Percentiles rank a stretch among this genome's conserved stretches.
Conservation (phyloP, 2,329 filamentous ascomycete species). For the Fusarium citri region DNA sequence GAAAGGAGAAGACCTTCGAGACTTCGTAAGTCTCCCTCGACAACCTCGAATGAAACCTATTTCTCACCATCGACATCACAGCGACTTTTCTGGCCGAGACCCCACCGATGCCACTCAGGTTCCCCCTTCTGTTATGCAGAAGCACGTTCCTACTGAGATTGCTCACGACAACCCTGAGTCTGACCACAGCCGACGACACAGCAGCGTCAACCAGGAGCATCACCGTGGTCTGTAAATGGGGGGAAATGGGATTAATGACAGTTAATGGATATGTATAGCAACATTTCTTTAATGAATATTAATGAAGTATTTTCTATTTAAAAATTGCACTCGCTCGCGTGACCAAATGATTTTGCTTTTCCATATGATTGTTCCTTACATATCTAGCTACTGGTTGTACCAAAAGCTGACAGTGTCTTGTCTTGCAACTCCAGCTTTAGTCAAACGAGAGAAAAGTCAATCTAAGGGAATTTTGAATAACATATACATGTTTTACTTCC, state of each 20-base stretch:
- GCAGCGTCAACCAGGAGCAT: constrained; percentile 60
- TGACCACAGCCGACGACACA: constrained; percentile 60
- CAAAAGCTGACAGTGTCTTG: not conserved
- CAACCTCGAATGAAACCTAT: constrained; percentile 4
- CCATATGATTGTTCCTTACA: not conserved
- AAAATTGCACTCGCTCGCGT: not conserved
- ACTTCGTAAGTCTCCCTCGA: constrained; percentile 51
- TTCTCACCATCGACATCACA: constrained; percentile 30
- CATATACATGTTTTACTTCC: no score
- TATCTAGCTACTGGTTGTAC: not conserved
- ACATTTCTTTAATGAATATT: constrained; percentile 28
- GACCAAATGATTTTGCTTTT: not conserved
- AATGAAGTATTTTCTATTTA: constrained; percentile 20
- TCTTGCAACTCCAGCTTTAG: not conserved
- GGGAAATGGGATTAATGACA: constrained; percentile 9
- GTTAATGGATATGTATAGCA: constrained; percentile 38
- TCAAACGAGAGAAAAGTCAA: not conserved
- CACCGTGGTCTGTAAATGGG: constrained; percentile 58
- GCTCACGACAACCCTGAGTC: constrained; percentile 58
- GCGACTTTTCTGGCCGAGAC: constrained; percentile 51
- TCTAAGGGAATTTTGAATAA: no score
- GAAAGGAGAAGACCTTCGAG: constrained; percentile 62
- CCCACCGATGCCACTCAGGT: constrained; percentile 68
- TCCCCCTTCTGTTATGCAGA: constrained; percentile 64
- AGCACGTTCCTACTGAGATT: constrained; percentile 59